Percentiles rank a stretch among this genome's conserved stretches.
Conservation (phyloP, 1,139 yeast species). For the Scheffersomyces quercinus region DNA sequence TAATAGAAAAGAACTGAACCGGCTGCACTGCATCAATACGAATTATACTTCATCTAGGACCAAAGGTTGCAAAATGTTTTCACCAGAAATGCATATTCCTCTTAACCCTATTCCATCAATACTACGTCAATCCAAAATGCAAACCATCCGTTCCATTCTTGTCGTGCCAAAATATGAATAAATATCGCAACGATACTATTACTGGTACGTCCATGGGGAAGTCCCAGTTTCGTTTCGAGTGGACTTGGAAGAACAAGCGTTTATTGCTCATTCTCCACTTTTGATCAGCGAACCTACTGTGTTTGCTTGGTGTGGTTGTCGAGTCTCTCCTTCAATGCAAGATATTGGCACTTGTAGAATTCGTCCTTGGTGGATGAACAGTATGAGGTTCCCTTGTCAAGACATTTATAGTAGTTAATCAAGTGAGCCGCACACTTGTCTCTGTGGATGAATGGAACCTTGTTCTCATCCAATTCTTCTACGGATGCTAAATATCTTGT, state of each 20-base stretch:
- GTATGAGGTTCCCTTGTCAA: constrained; percentile 47
- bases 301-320: constrained; percentile 18
- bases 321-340: constrained; percentile 46
- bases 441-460: constrained; percentile 49
- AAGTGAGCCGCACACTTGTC: constrained; percentile 50
- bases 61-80: no score
- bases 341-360: constrained; percentile 50
- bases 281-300: constrained; percentile 1
- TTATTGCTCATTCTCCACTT: no score
- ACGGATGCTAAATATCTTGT: constrained; percentile 29
- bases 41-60: no score
- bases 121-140: no score
- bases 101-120: no score
- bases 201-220: no score
- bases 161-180: no score
- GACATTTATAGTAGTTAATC: constrained; percentile 47
- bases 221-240: not conserved
- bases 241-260: no score
- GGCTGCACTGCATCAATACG: not conserved
- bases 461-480: constrained; percentile 43
- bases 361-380: constrained; percentile 45
- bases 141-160: no score
- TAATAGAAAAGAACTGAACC: not conserved
- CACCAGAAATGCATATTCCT: no score
- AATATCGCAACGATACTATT: no score